A percentile compares a stretch with the other conserved stretches of the same genome.
phyloP scores from a whole-genome alignment of 306 rosid genomes.

The Abrus precatorius region DNA sequence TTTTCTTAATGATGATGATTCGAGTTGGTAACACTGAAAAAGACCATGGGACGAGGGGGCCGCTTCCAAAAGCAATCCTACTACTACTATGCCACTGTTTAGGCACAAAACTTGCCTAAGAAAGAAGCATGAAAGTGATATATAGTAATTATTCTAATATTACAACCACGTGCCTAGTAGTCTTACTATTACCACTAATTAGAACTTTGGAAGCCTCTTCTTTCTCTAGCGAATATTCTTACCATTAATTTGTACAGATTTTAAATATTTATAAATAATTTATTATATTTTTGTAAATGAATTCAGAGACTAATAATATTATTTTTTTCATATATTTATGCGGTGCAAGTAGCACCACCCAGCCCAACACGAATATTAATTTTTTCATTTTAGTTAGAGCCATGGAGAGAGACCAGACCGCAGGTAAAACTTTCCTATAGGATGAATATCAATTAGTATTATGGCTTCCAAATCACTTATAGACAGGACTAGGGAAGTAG shows the following conservation, averaged over 20 bases:
- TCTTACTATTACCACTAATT: no score
- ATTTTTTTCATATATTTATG: not conserved
- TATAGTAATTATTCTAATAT: not conserved
- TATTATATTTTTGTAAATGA: no score
- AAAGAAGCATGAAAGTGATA: slow-evolving; percentile 13
- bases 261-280: no score
- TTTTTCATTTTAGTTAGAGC: not conserved
- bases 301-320: no score
- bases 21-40: slow-evolving; percentile 8
- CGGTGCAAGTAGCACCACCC: not conserved
- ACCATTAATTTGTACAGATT: no score
- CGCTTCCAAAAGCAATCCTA: slow-evolving; percentile 12
- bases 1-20: slow-evolving; percentile 44
- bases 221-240: no score
- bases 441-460: no score
- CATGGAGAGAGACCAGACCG: no score
- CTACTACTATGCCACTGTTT: not conserved
- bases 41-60: not conserved
- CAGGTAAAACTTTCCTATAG: no score
- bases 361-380: not conserved
- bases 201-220: no score
- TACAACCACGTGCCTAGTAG: not conserved
- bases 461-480: no score
- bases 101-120: slow-evolving; percentile 35
- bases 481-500: no score